Evolutionary conservation across 1,139 yeast species (phyloP), one percentile per base, ranked within the genome.

Genomic region (Pichia sp.): DNA sequence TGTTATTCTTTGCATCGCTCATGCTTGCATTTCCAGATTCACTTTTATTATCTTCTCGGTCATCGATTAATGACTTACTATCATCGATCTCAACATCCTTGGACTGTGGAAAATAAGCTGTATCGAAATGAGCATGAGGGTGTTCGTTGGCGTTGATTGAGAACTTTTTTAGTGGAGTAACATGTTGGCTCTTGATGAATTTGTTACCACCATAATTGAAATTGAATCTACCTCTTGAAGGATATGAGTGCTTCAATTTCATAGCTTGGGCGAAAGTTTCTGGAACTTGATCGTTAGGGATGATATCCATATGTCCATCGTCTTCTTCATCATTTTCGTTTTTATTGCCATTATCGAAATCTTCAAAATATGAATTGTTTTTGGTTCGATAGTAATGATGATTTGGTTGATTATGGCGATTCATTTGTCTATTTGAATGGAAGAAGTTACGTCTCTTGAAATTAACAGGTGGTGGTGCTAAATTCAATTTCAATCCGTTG

Each of bases 401-500:
- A 16, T 45, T 50, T 43, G 7, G 17, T 3, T 52, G 42, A 42
- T 42, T 8, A 16, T 48, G 27, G 10, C 31, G 16, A 17, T 47
- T 46, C 6, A 17, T 7, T 34, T 20, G 38, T 42, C 31, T 29
- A 36, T 51, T 34, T n/a, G 36, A 27, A 42, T 51, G 43, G 6
- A 27, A 40, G 27, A 14, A 38, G 12, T 55, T 59, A 42, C 64
- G 60, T 54, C 62, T 63, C 48, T 63, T 64, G 58, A 83, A 75
- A 61, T 83, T 82, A 34, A 85, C 83, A 3, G 92, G 92, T 7
- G 92, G 90, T 5, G 92, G 92, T 0, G 92, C 91, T 53, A 84
- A 73, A 36, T 76, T 77, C 56, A 83, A 69, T 30, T 80, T 73
- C 31, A 77, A 76, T 8, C 65, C 67, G 50, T 55, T 58, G 12